phyloP scores from a whole-genome alignment of 2,329 filamentous ascomycete species.

The Blumeria hordei region DNA sequence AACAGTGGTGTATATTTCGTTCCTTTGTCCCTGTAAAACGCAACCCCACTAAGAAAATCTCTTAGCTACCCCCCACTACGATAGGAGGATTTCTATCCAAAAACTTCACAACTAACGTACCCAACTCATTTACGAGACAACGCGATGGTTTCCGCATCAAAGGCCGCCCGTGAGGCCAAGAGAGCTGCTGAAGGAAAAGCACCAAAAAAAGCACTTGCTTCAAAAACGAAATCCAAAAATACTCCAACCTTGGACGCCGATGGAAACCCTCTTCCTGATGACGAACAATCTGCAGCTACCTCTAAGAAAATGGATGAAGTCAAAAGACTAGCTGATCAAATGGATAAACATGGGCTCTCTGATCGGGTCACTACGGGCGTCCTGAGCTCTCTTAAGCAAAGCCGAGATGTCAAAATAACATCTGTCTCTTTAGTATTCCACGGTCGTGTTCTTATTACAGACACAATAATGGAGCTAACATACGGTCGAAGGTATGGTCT shows the following conservation, averaged over 20 bases:
- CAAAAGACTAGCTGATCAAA: conserved; percentile 70
- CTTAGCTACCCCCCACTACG: no score
- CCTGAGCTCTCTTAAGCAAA: conserved; percentile 57
- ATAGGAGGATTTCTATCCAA: no score
- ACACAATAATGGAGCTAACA: conserved; percentile 79
- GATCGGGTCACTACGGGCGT: conserved; percentile 98
- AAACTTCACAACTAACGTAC: conserved; percentile 1
- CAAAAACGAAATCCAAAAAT: conserved; percentile 40
- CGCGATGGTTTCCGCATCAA: conserved; percentile 43
- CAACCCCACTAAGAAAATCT: no score
- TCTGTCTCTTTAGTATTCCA: conserved; percentile 90
- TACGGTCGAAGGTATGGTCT: conserved; percentile 77
- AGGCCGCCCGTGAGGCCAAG: conserved; percentile 49
- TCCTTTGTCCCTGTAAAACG: no score
- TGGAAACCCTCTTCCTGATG: conserved; percentile 25
- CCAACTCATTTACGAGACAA: background rate
- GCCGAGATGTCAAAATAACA: conserved; percentile 92
- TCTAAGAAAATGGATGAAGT: conserved; percentile 56
- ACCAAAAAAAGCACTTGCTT: conserved; percentile 54
- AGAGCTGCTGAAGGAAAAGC: conserved; percentile 48
- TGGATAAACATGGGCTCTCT: conserved; percentile 88
- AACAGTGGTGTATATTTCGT: no score
- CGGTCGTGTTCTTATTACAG: conserved; percentile 84
- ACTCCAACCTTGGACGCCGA: conserved; percentile 36
- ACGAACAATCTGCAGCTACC: conserved; percentile 43